Base-by-base conservation (phyloP, 148 eudicot genomes). In the Rhododendron ovatum region DNA sequence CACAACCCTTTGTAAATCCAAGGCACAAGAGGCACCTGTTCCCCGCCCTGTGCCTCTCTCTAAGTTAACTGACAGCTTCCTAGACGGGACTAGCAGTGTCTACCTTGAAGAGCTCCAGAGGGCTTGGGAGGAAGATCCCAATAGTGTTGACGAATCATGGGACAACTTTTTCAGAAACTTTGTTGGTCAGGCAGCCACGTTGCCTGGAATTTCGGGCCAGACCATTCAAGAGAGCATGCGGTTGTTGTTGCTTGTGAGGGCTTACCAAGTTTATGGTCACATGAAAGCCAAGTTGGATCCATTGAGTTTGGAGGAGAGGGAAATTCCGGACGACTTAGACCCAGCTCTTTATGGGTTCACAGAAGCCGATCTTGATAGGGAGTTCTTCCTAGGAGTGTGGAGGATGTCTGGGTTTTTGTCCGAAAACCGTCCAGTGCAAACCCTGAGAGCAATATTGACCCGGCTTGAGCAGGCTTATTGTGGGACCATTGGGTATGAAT, bases 221-320 rank as follows among this genome's bases (percentile, higher is more conserved):
- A 95, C 99, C 53, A 95, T 96, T 85, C 99, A 96, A 87, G 99
- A 96, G 91, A 95, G 98, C 85, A 96, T 96, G 98, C 87, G 94
- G 45, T 82, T 96, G 85, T 82, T 96, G 87, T 84, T 95, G 89
- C 92, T 96, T 69, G 95, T 96, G 82, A 93, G 96, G 88, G 98
- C 98, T 85, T 96, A 96, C 90, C 99, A 96, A 90, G 98, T 96
- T 51, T 87, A 91, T 86, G 99, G 99, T 77, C 99, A 96, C 89
- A 91, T 94, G 92, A 96, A 95, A 89, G 99, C 96, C 43, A 93
- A 93, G 83, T 86, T 96, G 84, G 99, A 96, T 80, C 99, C 99
- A 2, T 84, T 96, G 86, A 91, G 84, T 74, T 88, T 95, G 87
- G 95, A 93, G 80, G 69, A 89, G 86, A 89, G 98, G 84, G 87